Base-by-base conservation (phyloP, 2,329 filamentous ascomycete genomes). In the Trichoderma breve region DNA sequence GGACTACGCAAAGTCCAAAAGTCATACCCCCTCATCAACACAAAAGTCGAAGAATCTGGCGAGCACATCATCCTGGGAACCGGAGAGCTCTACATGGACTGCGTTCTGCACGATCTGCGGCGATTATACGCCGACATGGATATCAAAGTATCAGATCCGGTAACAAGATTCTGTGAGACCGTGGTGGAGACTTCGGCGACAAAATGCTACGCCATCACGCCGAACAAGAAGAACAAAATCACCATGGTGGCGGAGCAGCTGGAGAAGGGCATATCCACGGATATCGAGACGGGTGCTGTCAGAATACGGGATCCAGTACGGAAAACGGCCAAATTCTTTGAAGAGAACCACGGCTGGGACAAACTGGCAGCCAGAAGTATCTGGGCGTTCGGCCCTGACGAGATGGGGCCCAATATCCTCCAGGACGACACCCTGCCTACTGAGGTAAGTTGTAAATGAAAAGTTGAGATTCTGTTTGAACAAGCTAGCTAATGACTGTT, bases 21-120 rank as follows among this genome's bases (percentile, higher is more conserved):
- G 82, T 97, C 93, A 77, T 99, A 98, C 77, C 96, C 96, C 34
- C 87, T 99, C 30, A 93, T 98, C 76, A 93, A 93, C 14, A 99
- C 96, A 5, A 98, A 98, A 81, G 96, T 99, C 4, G 96, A 99
- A 81, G 96, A 99, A 82, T 98, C 94, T 1, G 96, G 96, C 65
- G 96, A 99, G 82, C 96, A 99, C 79, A 92, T 99, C 75, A 88
- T 99, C 61, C 88, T 99, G 5, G 96, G 96, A 28, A 99, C 96
- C 0, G 96, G 96, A 73, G 96, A 99, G 81, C 86, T 99, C n/a
- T 99, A 99, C 84, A 98, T 99, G 95, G 96, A 99, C 81, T 99
- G 96, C 78, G 95, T 99, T 4, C 87, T 99, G 60, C 96, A 99
- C 81, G 96, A 99, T 79, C 87, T 99, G 61, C 92, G 96, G 69